Evolutionary conservation across 768 basidiomycete genomes (phyloP).

Genomic region (Russula ochroleuca): DNA sequence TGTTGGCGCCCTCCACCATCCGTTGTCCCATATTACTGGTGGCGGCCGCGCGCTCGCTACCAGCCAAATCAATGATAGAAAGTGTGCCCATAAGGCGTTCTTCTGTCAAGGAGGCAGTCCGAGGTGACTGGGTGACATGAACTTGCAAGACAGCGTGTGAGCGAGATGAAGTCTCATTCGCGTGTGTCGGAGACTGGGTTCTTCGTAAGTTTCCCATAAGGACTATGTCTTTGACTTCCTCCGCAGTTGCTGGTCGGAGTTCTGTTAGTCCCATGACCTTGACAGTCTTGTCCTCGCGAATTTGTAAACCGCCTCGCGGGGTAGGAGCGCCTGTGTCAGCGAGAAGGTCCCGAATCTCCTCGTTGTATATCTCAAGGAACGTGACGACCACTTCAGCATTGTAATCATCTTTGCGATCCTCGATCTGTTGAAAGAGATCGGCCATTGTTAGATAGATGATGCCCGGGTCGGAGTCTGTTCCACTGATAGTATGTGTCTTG

Average conservation of each 20-base stretch:
- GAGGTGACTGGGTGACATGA: slow-evolving; percentile 82
- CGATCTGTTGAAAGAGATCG: slow-evolving; percentile 90
- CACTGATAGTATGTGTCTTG: slow-evolving; percentile 98
- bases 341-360: slow-evolving; percentile 95
- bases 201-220: slow-evolving; percentile 81
- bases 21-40: slow-evolving; percentile 97
- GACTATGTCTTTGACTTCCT: slow-evolving; percentile 93
- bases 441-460: slow-evolving; percentile 97
- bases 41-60: slow-evolving; percentile 93
- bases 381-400: slow-evolving; percentile 86
- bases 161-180: slow-evolving; percentile 93
- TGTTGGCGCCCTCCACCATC: slow-evolving; percentile 98
- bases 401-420: slow-evolving; percentile 81
- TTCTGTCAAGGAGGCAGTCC: slow-evolving; percentile 80
- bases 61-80: slow-evolving; percentile 97
- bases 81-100: slow-evolving; percentile 83
- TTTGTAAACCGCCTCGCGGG: slow-evolving; percentile 84
- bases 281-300: slow-evolving; percentile 92
- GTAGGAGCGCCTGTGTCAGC: slow-evolving; percentile 57
- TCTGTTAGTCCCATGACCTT: slow-evolving; percentile 85
- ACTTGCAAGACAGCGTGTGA: slow-evolving; percentile 98
- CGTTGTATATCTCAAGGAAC: slow-evolving; percentile 98
- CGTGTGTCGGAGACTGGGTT: slow-evolving; percentile 91
- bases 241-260: slow-evolving; percentile 73
- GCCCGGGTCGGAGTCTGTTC: slow-evolving; percentile 81